phyloP scores from a whole-genome alignment of 345 rosid species.

The Eucalyptus camaldulensis region DNA sequence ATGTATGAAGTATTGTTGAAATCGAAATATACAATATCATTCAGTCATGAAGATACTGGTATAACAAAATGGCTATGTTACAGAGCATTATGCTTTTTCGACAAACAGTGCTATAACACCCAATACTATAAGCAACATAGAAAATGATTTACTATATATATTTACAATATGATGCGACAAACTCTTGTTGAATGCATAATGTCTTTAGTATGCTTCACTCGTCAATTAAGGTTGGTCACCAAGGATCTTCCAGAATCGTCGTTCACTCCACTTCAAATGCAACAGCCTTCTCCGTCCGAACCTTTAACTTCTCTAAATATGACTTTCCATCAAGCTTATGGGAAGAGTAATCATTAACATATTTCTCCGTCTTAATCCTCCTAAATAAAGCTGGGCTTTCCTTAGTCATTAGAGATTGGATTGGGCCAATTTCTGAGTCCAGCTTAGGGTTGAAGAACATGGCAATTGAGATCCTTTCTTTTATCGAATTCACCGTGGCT shows the following conservation, averaged over 20 bases:
- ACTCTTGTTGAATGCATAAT: neutral
- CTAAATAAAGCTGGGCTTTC: neutral
- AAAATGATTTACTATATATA: neutral
- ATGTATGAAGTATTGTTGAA: neutral
- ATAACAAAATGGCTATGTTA: neutral
- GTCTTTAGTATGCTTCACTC: neutral
- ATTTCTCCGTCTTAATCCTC: neutral
- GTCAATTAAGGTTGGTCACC: neutral
- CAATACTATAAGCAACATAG: neutral
- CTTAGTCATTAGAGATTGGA: neutral
- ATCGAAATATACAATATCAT: neutral
- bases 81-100: neutral
- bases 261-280: neutral
- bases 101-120: neutral
- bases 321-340: neutral
- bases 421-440: slow-evolving; percentile 6
- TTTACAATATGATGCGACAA: neutral
- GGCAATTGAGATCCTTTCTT: slow-evolving; percentile 1
- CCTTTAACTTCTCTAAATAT: neutral
- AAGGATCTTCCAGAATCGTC: neutral
- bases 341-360: neutral
- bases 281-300: neutral
- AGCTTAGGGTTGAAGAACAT: neutral
- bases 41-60: neutral
- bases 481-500: neutral